These are phyloP conservation scores for Collybiopsis luxurians DNA, from an alignment of 768 basidiomycete genomes.

Conservation along the genomic window DNA sequence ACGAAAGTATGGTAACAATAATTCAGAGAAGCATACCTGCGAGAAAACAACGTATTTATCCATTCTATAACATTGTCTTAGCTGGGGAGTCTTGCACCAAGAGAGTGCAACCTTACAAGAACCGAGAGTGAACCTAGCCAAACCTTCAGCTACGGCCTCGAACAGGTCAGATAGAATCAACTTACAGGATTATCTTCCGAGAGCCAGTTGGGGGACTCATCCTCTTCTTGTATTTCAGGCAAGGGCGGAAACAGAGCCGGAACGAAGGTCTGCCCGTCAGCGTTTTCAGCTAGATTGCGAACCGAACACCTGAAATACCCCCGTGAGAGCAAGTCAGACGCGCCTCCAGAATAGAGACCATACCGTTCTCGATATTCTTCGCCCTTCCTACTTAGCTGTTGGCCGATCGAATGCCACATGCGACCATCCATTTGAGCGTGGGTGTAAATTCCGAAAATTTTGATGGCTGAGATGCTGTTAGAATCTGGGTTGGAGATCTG, in stretches of 20 bases:
- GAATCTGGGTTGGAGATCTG: neutral
- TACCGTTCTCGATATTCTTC: slow-evolving; percentile 55
- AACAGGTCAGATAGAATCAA: neutral
- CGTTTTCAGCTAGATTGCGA: slow-evolving; percentile 30
- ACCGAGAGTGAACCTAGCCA: slow-evolving; percentile 50
- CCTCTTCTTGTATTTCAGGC: slow-evolving; percentile 24
- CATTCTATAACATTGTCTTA: slow-evolving; percentile 17
- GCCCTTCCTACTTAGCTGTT: slow-evolving; percentile 40
- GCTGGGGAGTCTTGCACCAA: neutral
- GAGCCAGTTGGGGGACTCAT: slow-evolving; percentile 27
- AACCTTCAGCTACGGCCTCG: too few relatives aligned
- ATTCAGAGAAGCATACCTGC: slow-evolving; percentile 24
- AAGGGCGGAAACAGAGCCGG: slow-evolving; percentile 53
- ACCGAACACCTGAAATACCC: slow-evolving; percentile 39
- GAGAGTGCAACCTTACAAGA: slow-evolving; percentile 42
- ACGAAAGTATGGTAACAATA: neutral
- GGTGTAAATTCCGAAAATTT: slow-evolving; percentile 49
- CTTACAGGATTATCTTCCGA: slow-evolving; percentile 17
- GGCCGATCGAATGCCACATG: slow-evolving; percentile 45
- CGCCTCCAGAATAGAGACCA: neutral
- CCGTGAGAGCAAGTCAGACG: neutral
- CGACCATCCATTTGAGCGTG: slow-evolving; percentile 42
- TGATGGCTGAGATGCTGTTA: slow-evolving; percentile 32
- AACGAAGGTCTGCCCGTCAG: slow-evolving; percentile 40
- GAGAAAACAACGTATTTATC: slow-evolving; percentile 47